These are phyloP conservation scores for Graphiopsis chlorocephala DNA, from an alignment of 2,329 filamentous ascomycete species.

Conservation along the genomic window DNA sequence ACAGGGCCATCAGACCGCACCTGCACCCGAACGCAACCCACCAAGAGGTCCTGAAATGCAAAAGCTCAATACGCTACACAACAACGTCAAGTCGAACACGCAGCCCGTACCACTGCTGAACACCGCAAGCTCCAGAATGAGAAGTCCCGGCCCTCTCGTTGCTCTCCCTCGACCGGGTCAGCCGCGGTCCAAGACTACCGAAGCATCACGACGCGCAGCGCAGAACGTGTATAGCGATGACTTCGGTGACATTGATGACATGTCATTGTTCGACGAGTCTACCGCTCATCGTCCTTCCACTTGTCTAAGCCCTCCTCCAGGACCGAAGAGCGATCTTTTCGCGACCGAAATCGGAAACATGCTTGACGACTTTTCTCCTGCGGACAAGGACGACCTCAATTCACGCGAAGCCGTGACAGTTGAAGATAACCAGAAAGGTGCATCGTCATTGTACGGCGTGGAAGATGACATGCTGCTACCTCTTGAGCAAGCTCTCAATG, in stretches of 20 bases:
- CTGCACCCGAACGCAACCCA: conserved; percentile 1
- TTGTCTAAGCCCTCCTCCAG: neutral
- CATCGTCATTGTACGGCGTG: neutral
- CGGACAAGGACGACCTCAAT: neutral
- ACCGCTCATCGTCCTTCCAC: neutral
- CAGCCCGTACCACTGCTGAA: conserved; percentile 20
- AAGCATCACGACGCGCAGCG: neutral
- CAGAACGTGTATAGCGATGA: conserved; percentile 20
- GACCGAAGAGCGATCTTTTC: neutral
- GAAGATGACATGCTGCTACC: neutral
- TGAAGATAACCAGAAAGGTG: neutral
- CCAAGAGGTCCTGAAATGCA: conserved; percentile 16
- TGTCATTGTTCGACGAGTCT: conserved; percentile 11
- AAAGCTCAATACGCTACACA: conserved; percentile 25
- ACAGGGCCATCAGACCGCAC: conserved; percentile 2
- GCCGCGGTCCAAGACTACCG: conserved; percentile 15
- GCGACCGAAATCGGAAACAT: conserved; percentile 20
- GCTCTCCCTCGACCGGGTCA: neutral
- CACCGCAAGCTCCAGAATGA: neutral
- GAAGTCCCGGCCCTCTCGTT: neutral
- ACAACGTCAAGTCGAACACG: conserved; percentile 25
- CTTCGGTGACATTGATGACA: conserved; percentile 23
- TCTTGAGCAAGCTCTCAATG: neutral
- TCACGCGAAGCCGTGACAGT: neutral
- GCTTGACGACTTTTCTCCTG: conserved; percentile 17